Base-by-base conservation (phyloP, 306 rosid species). In the Astragalus glycyphyllos region DNA sequence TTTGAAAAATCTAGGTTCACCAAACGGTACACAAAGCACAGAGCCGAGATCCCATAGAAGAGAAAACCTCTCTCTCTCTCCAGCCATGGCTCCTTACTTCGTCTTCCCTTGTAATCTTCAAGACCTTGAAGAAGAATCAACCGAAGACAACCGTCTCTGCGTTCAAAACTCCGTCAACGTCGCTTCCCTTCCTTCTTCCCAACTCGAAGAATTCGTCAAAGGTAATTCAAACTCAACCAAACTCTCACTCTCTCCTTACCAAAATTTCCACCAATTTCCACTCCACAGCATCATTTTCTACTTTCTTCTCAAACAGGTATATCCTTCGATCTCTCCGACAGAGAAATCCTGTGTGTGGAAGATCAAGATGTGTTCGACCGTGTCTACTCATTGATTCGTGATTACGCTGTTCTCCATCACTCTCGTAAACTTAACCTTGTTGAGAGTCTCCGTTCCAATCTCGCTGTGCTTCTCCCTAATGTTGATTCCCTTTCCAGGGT, bases 121-220 rank as follows among this genome's bases (percentile, higher is more conserved):
- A 40, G 94, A 83, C 11, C 89, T 94, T 11, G 97, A 90, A 79
- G 73, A 90, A 60, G 86, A 90, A 42, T 5, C 10, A 5, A 53
- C 54, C 61, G 85, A 87, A 58, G 90, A 83, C 58, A 75, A 86
- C 72, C 79, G 85, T 37, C 89, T 94, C 80, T 63, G 26, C 78
- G 90, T 80, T 12, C 87, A 51, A 40, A 87, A 83, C 64, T 79
- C 79, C 11, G 16, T 61, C 40, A 74, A 90, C 72, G 23, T 85
- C 41, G 20, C 90, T 20, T 81, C 88, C 41, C 77, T 90, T 23
- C 84, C 77, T 7, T 60, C 96, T 34, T 83, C 96, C 40, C 79
- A 87, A 77, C 85, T 94, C 46, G 92, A 90, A 72, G 98, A 94
- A 64, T 89, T 90, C 76, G 96, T 90, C 81, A 94, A 94, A 94